Percentiles rank a stretch among this genome's conserved stretches.
phyloP scores from a whole-genome alignment of 345 rosid genomes.

The Eucalyptus marginata region DNA sequence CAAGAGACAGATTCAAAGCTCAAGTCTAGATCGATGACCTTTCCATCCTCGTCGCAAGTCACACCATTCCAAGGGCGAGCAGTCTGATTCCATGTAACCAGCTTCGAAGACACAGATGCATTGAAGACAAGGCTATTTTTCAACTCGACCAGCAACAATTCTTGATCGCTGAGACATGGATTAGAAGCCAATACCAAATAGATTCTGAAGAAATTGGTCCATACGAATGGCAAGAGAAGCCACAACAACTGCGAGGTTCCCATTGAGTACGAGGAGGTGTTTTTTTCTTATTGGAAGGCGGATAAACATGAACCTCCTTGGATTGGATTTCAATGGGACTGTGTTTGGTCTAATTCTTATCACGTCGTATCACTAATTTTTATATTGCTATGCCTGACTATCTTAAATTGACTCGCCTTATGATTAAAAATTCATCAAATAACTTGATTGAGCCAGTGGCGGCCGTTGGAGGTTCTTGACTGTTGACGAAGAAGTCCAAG shows the following conservation, averaged over 20 bases:
- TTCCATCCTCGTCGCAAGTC: background rate
- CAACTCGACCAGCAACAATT: conserved; percentile 6
- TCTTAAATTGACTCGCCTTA: too few relatives aligned
- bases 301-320: too few relatives aligned
- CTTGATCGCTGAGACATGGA: conserved; percentile 17
- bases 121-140: background rate
- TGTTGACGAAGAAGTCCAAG: too few relatives aligned
- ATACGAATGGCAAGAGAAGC: background rate
- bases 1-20: conserved; percentile 12
- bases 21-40: conserved; percentile 13
- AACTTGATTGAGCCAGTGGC: too few relatives aligned
- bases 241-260: background rate
- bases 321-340: too few relatives aligned
- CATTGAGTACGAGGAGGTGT: background rate
- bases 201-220: background rate
- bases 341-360: too few relatives aligned
- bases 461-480: too few relatives aligned
- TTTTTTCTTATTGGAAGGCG: too few relatives aligned
- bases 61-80: conserved; percentile 22
- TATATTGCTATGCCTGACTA: too few relatives aligned
- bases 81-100: conserved; percentile 9
- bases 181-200: background rate
- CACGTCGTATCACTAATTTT: background rate
- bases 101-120: background rate
- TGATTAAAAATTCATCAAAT: too few relatives aligned